Percentiles rank a stretch among this genome's conserved stretches.
Evolutionary conservation across 345 rosid genomes (phyloP).

Genomic region (Syzygium grande): DNA sequence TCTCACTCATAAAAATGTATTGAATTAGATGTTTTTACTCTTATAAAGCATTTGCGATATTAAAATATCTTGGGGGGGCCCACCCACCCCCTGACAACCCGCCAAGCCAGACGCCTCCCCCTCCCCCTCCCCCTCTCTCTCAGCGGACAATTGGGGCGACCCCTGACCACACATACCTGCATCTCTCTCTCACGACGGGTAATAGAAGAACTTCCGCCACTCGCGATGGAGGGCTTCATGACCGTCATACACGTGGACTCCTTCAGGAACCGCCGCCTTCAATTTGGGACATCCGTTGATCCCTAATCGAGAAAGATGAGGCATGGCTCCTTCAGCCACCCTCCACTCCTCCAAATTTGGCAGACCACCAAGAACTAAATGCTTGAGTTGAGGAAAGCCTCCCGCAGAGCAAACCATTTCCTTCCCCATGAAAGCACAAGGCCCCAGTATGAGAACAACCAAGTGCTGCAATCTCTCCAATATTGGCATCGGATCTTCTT

Average conservation of each 20-base stretch:
- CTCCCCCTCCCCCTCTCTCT: no score
- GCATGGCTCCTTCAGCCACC: conserved; percentile 33
- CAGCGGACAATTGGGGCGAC: no score
- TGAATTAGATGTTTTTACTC: no score
- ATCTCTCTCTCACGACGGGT: no score
- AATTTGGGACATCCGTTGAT: conserved; percentile 8
- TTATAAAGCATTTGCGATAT: no score
- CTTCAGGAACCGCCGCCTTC: conserved; percentile 11
- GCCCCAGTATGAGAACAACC: conserved; percentile 10
- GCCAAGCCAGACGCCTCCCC: no score
- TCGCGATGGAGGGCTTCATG: no score
- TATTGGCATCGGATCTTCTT: conserved; percentile 34
- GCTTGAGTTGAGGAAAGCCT: conserved; percentile 22
- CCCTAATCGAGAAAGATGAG: conserved; percentile 15
- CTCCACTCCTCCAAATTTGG: conserved; percentile 19
- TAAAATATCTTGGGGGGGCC: no score
- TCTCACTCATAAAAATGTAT: no score
- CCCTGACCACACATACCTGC: no score
- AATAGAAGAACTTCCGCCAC: no score
- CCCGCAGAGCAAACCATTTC: conserved; percentile 15
- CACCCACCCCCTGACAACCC: no score
- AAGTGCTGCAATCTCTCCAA: conserved; percentile 35
- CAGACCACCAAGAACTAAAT: conserved; percentile 1
- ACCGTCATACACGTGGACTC: not conserved
- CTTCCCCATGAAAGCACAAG: conserved; percentile 10